Base-by-base conservation (phyloP, 2,329 filamentous ascomycete species). In the Hypomyces perniciosus region DNA sequence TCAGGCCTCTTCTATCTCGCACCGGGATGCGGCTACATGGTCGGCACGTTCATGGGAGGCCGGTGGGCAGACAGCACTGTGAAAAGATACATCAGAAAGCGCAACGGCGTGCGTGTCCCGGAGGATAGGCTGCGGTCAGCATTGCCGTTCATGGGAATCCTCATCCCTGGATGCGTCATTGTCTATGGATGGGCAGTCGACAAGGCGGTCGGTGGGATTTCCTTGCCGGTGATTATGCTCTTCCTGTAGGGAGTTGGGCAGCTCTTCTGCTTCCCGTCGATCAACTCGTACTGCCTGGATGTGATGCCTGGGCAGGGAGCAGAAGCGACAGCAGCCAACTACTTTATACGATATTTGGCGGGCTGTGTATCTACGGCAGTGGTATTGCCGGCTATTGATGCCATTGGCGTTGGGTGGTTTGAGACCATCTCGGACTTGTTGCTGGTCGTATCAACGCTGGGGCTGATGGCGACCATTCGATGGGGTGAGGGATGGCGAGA, bases 201-300 rank as follows among this genome's bases (percentile, higher is more conserved):
- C 50, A 70, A 69, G 51, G 61, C 68, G 8, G 70, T 74, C 3
- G 78, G 78, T 4, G 78, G 77, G 2, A 73, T 81, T 40, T 70
- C 76, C 0, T 62, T 86, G 4, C 86, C 86, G 0, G 84, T 90
- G 2, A 74, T 90, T 6, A 80, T 81, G 59, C 84, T 91, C 74
- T 90, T 90, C 62, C 53, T 86, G 3, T 86, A 90, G 61, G 87
- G 86, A 1, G 75, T 90, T 0, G 84, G 81, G 0, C 85, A 90
- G 65, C 70, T 90, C 5, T 87, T 89, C 61, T 87, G 84, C 59
- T 90, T 90, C 61, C 86, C 86, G 0, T 81, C 79, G 44, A 65
- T 91, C 54, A 90, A 91, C 64, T 88, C 86, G 0, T 91, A 93
- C 68, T 91, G 87, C 63, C 68, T 93, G 38, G 88, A 93, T 64